Evolutionary conservation across 176 grass and related monocot genomes (phyloP), one percentile per base, ranked within the genome.

Genomic region (Microstegium vimineum): DNA sequence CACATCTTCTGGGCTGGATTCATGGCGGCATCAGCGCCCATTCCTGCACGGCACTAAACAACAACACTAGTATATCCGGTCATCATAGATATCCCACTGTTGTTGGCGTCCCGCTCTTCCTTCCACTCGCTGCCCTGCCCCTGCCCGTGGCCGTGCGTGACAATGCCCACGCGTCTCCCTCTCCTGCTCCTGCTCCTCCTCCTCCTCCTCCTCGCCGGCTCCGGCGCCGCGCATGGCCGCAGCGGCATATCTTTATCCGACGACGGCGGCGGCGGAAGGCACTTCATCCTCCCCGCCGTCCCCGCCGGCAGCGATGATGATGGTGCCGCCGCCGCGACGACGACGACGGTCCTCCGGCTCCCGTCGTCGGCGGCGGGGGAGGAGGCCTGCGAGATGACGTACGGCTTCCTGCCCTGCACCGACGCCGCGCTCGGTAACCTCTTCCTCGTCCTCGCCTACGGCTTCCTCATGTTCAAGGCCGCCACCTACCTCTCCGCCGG

Each of bases 381-480:
- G 51, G 18, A 20, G 0, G 67, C 25, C 27, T 98, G 95, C 79
- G 90, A 98, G 76, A 89, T 86, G 83, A 88, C 96, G 73, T 98
- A 98, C 54, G 96, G 96, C 42, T 93, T 95, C 76, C 73, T 98
- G 23, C 96, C 96, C 12, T 98, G 92, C 75, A 94, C 95, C 10
- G 49, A 26, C 4, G 95, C 92, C 14, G 86, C 62, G 8, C 6
- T 69, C 4, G 95, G 95, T 0, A 98, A 98, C 87, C 63, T 98
- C 31, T 93, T 98, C 82, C 84, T 98, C 30, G 79, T 80, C 34
- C 20, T 95, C 2, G 80, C 86, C 22, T 98, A 98, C 70, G 95
- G 95, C 6, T 91, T 93, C 87, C 82, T 98, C 75, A 93, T 98
- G 92, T 98, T 89, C 82, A 98, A 95, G 82, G 77, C 89, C 22